Evolutionary conservation across 371 early-diverging fungal genomes (phyloP).

Genomic region (Rhizopus sp.): DNA sequence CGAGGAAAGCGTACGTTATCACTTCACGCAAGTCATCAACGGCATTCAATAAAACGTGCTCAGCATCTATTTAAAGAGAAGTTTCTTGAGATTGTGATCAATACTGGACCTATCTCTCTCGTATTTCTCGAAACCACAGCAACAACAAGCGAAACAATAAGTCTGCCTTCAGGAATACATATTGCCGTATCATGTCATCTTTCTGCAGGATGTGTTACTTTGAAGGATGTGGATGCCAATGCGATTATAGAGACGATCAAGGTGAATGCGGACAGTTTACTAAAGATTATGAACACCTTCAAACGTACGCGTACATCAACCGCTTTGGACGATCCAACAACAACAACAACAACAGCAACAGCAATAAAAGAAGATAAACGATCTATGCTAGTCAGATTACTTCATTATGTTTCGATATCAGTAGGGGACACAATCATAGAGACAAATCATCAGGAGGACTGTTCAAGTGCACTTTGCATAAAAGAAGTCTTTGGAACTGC

Average conservation of each 20-base stretch:
- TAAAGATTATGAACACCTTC: constrained; percentile 5
- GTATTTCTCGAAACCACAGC: background rate
- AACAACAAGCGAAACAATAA: constrained; percentile 20
- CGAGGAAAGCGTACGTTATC: constrained; percentile 11
- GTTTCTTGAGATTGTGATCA: constrained; percentile 45
- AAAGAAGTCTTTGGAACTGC: constrained; percentile 13
- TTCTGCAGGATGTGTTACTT: constrained; percentile 48
- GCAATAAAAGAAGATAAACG: constrained; percentile 4
- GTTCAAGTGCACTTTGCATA: constrained; percentile 17
- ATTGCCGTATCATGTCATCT: constrained; percentile 48
- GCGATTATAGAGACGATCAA: constrained; percentile 6
- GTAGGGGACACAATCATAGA: constrained; percentile 25
- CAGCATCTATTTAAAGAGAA: constrained; percentile 52
- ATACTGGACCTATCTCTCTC: constrained; percentile 33
- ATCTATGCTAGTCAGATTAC: constrained; percentile 11
- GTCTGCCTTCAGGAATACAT: constrained; percentile 33
- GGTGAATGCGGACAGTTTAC: constrained; percentile 6
- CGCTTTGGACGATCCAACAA: background rate
- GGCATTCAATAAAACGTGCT: constrained; percentile 48
- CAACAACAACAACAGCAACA: background rate
- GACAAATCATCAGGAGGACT: constrained; percentile 10
- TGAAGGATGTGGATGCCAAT: constrained; percentile 45
- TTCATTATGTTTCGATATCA: constrained; percentile 22
- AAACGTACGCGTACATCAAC: background rate
- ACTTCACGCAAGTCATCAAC: constrained; percentile 34